These are phyloP conservation scores for Mycosphaerella arachidis DNA, from an alignment of 2,329 filamentous ascomycete species.

Conservation along the genomic window DNA sequence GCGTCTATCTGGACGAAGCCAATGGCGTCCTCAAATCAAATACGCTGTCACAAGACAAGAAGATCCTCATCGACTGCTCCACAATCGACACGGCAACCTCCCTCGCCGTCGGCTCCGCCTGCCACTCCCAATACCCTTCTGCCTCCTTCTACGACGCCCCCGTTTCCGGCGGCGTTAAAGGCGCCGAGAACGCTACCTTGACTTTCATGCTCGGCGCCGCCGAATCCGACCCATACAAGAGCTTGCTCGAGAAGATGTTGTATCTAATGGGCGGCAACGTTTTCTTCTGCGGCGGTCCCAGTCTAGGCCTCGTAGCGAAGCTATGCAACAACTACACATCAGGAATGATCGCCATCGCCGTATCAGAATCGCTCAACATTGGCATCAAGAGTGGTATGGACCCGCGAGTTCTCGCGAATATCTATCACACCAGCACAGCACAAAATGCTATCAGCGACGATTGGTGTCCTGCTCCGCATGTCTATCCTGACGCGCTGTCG, in stretches of 20 bases:
- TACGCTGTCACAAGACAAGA: constrained; percentile 35
- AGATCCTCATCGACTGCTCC: constrained; percentile 52
- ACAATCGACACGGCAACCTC: constrained; percentile 54
- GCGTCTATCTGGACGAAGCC: constrained; percentile 46
- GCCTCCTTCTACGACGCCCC: constrained; percentile 51
- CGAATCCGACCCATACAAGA: constrained; percentile 42
- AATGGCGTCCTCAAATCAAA: constrained; percentile 41
- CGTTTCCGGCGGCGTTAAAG: constrained; percentile 51
- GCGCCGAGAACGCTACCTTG: constrained; percentile 49
- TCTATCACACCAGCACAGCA: constrained; percentile 50
- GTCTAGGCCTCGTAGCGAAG: constrained; percentile 55
- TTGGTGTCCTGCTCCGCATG: constrained; percentile 50
- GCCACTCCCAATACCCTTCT: constrained; percentile 35
- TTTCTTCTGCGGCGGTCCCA: constrained; percentile 54
- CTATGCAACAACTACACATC: constrained; percentile 60
- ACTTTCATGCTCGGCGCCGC: constrained; percentile 54
- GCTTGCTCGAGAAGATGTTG: constrained; percentile 43
- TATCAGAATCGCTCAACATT: constrained; percentile 57
- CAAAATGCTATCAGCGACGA: constrained; percentile 50
- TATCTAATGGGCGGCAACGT: constrained; percentile 51
- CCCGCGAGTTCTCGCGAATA: constrained; percentile 48
- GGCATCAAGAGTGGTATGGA: constrained; percentile 56
- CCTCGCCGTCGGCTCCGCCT: constrained; percentile 42
- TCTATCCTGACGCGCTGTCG: constrained; percentile 46
- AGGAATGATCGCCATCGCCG: constrained; percentile 55